phyloP scores from a whole-genome alignment of 768 basidiomycete species.

The Trametes meyenii region DNA sequence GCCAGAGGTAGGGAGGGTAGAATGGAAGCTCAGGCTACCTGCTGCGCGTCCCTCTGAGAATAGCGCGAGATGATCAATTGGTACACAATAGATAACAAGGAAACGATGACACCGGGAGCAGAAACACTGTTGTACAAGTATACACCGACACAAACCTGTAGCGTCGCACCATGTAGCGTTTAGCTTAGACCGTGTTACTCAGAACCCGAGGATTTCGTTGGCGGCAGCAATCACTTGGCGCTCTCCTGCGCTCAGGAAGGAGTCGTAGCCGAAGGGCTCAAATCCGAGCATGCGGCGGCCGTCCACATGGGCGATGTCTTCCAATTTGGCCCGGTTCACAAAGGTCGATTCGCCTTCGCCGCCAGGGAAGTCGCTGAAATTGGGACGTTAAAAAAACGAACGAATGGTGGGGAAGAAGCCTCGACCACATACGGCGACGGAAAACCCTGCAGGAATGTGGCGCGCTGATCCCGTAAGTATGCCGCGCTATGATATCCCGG shows the following conservation, averaged over 20 bases:
- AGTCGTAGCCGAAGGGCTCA: conserved; percentile 36
- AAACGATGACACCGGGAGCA: neutral
- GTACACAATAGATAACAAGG: neutral
- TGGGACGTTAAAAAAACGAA: conserved; percentile 24
- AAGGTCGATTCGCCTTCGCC: conserved; percentile 45
- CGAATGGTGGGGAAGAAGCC: conserved; percentile 8
- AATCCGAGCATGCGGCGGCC: conserved; percentile 48
- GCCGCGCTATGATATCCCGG: conserved; percentile 37
- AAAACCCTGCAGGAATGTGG: conserved; percentile 57
- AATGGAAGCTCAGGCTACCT: conserved; percentile 29
- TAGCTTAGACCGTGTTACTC: conserved; percentile 21
- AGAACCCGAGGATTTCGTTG: conserved; percentile 30
- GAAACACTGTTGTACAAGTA: conserved; percentile 2
- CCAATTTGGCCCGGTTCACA: conserved; percentile 40
- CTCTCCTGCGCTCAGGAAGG: conserved; percentile 14
- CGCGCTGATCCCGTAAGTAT: conserved; percentile 65
- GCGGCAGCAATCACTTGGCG: conserved; percentile 31
- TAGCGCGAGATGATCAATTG: neutral
- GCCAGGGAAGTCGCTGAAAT: conserved; percentile 56
- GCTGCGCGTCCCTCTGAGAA: neutral
- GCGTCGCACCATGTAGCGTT: neutral
- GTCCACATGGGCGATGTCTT: conserved; percentile 40
- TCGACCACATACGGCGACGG: conserved; percentile 53
- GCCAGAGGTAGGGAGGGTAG: conserved; percentile 29
- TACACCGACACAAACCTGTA: neutral